Conservation (phyloP, 305 asterid species). For the Solanum hybrid region DNA sequence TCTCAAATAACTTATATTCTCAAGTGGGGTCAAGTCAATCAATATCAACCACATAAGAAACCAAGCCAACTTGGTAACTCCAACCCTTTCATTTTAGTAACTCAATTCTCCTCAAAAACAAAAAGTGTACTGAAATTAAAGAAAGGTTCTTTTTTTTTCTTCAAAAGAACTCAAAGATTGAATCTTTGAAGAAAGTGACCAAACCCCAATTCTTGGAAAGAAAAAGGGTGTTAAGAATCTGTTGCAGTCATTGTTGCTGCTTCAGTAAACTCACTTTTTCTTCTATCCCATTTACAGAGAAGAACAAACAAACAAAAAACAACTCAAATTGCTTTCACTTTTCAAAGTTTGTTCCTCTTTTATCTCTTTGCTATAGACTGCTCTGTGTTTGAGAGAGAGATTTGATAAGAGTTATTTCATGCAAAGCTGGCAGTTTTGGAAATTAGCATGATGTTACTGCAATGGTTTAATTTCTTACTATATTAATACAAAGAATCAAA, state of each 20-base stretch:
- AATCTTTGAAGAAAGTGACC: neutral
- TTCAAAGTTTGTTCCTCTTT: neutral
- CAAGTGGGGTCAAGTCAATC: conserved; percentile 20
- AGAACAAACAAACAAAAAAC: neutral
- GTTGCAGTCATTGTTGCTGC: conserved; percentile 1
- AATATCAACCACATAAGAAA: conserved; percentile 13
- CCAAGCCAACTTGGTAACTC: conserved; percentile 4
- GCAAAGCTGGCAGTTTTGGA: neutral
- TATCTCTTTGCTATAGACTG: neutral
- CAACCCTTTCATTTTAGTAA: neutral
- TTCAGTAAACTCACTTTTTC: neutral
- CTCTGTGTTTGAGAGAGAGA: neutral
- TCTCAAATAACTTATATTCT: neutral
- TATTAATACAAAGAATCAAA: neutral
- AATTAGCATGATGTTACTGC: neutral
- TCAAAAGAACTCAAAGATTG: neutral
- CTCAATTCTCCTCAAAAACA: neutral
- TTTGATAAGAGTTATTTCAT: neutral
- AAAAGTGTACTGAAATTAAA: neutral
- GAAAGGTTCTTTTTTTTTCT: neutral
- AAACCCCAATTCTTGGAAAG: neutral
- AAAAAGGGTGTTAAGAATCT: neutral
- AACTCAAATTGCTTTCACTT: neutral
- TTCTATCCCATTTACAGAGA: neutral
- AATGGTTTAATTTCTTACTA: neutral